Evolutionary conservation across 2,329 filamentous ascomycete genomes (phyloP).

Genomic region (Epichloe coenophiala): DNA sequence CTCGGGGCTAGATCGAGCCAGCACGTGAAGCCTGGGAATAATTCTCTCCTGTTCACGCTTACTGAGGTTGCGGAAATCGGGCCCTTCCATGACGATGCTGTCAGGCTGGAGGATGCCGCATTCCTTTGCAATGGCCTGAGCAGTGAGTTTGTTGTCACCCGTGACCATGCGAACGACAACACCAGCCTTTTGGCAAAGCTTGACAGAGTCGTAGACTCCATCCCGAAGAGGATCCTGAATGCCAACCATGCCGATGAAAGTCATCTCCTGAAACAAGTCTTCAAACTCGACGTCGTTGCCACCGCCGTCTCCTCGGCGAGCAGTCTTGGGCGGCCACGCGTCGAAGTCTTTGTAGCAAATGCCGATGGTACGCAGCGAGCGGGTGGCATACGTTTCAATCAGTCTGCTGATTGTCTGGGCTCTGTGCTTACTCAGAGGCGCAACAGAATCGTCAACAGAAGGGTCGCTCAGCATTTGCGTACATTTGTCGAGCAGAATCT

Average conservation of each 20-base stretch:
- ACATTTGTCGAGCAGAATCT: constrained; percentile 48
- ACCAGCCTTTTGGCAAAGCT: constrained; percentile 59
- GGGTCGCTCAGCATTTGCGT: constrained; percentile 37
- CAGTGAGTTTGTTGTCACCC: constrained; percentile 68
- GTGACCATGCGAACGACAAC: constrained; percentile 79
- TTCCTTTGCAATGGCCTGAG: constrained; percentile 64
- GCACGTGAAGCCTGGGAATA: constrained; percentile 55
- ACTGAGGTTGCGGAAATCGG: constrained; percentile 60
- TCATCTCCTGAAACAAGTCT: constrained; percentile 53
- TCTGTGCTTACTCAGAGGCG: constrained; percentile 37
- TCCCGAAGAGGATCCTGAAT: constrained; percentile 70
- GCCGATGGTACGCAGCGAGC: constrained; percentile 73
- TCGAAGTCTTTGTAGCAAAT: constrained; percentile 75
- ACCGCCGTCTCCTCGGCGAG: constrained; percentile 39
- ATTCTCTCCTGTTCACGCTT: constrained; percentile 51
- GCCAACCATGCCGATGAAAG: constrained; percentile 57
- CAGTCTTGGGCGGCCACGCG: constrained; percentile 63
- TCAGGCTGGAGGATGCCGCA: constrained; percentile 60
- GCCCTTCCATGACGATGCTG: constrained; percentile 65
- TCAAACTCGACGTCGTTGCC: constrained; percentile 50
- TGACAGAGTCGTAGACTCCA: constrained; percentile 61
- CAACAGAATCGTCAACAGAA: constrained; percentile 26
- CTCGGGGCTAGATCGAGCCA: constrained; percentile 62
- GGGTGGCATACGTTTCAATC: constrained; percentile 65
- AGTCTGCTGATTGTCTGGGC: constrained; percentile 45